A percentile compares a stretch with the other conserved stretches of the same genome.
phyloP scores from a whole-genome alignment of 306 rosid species.

The Fragaria ananassa region DNA sequence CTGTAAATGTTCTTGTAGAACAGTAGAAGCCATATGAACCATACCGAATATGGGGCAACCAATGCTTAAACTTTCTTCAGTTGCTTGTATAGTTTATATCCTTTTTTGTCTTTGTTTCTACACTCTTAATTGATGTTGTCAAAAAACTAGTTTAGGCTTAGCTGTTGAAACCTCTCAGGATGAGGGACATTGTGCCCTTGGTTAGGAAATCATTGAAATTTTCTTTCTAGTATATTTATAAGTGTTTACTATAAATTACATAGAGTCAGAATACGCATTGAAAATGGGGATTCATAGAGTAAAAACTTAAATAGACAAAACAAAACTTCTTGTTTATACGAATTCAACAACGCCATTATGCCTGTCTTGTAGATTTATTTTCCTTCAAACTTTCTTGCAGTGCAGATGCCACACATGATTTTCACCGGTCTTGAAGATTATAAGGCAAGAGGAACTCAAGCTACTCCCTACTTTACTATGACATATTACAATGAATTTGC shows the following conservation, averaged over 20 bases:
- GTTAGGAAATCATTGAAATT: neutral
- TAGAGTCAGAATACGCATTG: neutral
- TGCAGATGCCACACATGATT: constrained; percentile 71
- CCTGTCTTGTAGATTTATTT: neutral
- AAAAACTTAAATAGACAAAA: neutral
- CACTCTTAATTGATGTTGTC: neutral
- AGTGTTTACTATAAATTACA: neutral
- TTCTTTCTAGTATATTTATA: neutral
- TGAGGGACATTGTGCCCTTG: neutral
- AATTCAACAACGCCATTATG: neutral
- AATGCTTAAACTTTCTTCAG: neutral
- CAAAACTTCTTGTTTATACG: neutral
- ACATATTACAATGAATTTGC: constrained; percentile 82
- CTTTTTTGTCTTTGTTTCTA: neutral
- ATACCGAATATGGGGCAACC: neutral
- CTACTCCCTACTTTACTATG: constrained; percentile 72
- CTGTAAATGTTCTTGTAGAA: neutral
- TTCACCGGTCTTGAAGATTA: constrained; percentile 93
- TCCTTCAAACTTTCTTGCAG: constrained; percentile 46
- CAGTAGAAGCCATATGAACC: neutral
- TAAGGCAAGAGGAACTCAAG: constrained; percentile 92
- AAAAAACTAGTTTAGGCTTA: neutral
- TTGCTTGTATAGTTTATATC: neutral
- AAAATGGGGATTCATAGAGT: neutral
- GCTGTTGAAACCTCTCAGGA: neutral